phyloP scores from a whole-genome alignment of 176 grass and related monocot genomes.

The Alloteropsis semialata region DNA sequence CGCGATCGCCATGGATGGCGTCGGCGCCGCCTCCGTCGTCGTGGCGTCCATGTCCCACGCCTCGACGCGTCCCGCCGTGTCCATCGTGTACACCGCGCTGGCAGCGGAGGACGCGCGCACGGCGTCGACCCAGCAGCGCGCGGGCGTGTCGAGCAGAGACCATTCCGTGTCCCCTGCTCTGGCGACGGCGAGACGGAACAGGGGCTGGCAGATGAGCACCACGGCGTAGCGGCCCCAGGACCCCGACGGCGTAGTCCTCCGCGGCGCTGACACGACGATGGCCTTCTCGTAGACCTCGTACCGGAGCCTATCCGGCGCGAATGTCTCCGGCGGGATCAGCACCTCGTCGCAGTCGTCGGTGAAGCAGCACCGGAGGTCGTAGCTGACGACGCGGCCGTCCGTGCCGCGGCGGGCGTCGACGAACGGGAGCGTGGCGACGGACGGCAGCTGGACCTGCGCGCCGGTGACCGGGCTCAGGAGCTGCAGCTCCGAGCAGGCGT shows the following conservation, averaged over 20 bases:
- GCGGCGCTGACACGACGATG: slow-evolving; percentile 23
- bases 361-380: slow-evolving; percentile 12
- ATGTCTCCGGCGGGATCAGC: slow-evolving; percentile 17
- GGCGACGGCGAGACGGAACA: slow-evolving; percentile 42
- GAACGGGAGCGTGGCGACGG: slow-evolving; percentile 36
- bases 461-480: slow-evolving; percentile 51
- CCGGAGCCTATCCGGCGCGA: slow-evolving; percentile 34
- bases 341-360: background rate
- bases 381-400: slow-evolving; percentile 13
- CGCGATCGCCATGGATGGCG: background rate
- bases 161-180: slow-evolving; percentile 31
- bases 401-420: slow-evolving; percentile 11
- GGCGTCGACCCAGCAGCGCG: slow-evolving; percentile 43
- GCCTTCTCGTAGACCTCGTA: slow-evolving; percentile 60
- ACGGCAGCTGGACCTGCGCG: slow-evolving; percentile 35
- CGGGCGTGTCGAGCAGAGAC: slow-evolving; percentile 35
- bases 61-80: slow-evolving; percentile 36
- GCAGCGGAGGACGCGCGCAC: background rate
- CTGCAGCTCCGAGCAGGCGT: slow-evolving; percentile 33
- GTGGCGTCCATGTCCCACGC: background rate
- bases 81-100: slow-evolving; percentile 32
- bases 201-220: slow-evolving; percentile 51
- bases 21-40: background rate
- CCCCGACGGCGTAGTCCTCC: background rate
- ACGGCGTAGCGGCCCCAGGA: slow-evolving; percentile 35